Evolutionary conservation across 164 flowering plant genomes (phyloP), one percentile per base, ranked within the genome.

Genomic region (Pachysandra terminalis): DNA sequence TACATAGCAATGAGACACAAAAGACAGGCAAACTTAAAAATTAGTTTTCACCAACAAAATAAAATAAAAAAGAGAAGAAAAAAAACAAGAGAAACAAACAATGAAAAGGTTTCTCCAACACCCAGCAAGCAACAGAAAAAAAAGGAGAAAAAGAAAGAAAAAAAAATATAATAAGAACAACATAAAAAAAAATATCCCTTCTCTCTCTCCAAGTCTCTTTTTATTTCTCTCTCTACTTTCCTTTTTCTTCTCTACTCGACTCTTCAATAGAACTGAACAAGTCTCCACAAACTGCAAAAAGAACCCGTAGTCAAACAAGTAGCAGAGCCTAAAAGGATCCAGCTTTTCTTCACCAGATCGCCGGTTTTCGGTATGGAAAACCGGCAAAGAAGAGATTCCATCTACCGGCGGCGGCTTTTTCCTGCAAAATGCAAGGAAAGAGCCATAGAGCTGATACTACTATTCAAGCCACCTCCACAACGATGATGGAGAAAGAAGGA

Each of bases 321-420:
- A 45, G 3, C 40, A 28, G 24, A 57, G 17, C 26, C n/a, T 68
- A 66, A 65, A 45, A 51, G 13, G n/a, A 21, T 22, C 19, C 41
- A 64, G 13, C 41, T 19, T 19, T 53, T 12, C n/a, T 16, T 14
- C 60, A 9, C 25, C 49, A 68, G 72, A 77, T 71, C 77, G 68
- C 72, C 78, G 81, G 74, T 22, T 74, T 71, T 75, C 69, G 77
- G 53, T 67, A 81, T 81, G 90, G 85, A 69, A 64, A 24, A 55
- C 69, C 79, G 81, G 79, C 82, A 75, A 73, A 66, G 63, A 15
- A 22, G 23, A 25, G 32, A 57, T 35, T 61, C 68, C 74, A 74
- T 64, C 78, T 58, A 51, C 68, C 67, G 65, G 65, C 79, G 77
- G 65, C 76, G 65, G 78, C 55, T 51, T 68, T 77, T 60, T 80